Conservation (phyloP, 2,329 filamentous ascomycete genomes). For the Penicillium paneum region DNA sequence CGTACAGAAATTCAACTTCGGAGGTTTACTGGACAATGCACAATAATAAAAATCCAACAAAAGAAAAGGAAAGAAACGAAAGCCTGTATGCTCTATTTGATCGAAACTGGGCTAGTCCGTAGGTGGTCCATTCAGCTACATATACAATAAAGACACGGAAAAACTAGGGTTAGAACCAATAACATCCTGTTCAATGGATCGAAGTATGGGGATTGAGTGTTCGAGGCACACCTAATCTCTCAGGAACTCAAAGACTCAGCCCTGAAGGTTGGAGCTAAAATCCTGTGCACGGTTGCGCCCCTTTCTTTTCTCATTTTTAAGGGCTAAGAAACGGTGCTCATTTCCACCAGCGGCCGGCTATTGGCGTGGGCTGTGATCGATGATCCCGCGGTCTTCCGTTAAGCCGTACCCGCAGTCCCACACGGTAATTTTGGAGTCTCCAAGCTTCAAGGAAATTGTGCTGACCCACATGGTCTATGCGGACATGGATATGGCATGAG, state of each 20-base stretch:
- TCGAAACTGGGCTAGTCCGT: slow-evolving; percentile 20
- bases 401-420: slow-evolving; percentile 24
- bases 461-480: slow-evolving; percentile 10
- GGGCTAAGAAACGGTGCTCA: slow-evolving; percentile 13
- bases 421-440: slow-evolving; percentile 4
- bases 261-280: slow-evolving; percentile 24
- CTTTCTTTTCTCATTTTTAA: background rate
- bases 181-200: background rate
- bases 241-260: slow-evolving; percentile 10
- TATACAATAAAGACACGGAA: background rate
- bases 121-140: slow-evolving; percentile 1
- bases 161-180: background rate
- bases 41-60: background rate
- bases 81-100: slow-evolving; percentile 6
- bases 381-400: slow-evolving; percentile 19
- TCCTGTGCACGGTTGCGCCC: slow-evolving; percentile 10
- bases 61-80: background rate
- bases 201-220: background rate
- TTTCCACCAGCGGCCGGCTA: background rate
- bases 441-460: slow-evolving; percentile 2
- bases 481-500: background rate
- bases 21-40: slow-evolving; percentile 2
- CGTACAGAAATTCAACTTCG: background rate
- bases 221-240: background rate
- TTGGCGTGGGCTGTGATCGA: slow-evolving; percentile 19